A percentile compares a stretch with the other conserved stretches of the same genome.
Conservation (phyloP, 371 early-diverging fungal genomes). For the Chytridium lagenaria region DNA sequence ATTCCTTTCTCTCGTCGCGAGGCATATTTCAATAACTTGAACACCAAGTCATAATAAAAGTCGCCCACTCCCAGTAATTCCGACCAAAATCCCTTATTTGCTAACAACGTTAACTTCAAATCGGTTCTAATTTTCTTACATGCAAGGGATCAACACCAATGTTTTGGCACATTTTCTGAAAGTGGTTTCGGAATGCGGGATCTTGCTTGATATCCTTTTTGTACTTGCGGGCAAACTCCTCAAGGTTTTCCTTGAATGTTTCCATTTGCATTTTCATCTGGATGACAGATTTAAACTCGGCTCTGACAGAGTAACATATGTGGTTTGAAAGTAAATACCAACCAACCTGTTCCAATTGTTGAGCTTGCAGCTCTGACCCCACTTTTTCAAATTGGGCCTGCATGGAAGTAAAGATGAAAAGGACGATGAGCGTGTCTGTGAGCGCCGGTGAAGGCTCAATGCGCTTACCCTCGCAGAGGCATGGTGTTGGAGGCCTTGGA, state of each 20-base stretch:
- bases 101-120: constrained; percentile 43
- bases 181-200: constrained; percentile 86
- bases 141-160: constrained; percentile 96
- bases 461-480: constrained; percentile 46
- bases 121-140: constrained; percentile 61
- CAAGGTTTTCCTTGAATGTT: constrained; percentile 78
- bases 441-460: not conserved
- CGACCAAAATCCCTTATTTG: constrained; percentile 94
- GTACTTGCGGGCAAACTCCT: constrained; percentile 85
- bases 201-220: constrained; percentile 87
- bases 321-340: not conserved
- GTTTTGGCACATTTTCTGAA: constrained; percentile 91
- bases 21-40: constrained; percentile 79
- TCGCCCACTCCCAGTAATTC: constrained; percentile 95
- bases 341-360: constrained; percentile 50
- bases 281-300: too few species aligned
- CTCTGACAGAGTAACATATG: not conserved
- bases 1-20: constrained; percentile 84
- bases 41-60: constrained; percentile 86
- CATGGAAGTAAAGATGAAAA: not conserved
- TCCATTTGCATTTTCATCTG: constrained; percentile 75
- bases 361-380: constrained; percentile 44
- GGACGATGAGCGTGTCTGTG: not conserved
- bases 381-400: constrained; percentile 45
- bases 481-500: constrained; percentile 57